Conservation (phyloP, 2,329 filamentous ascomycete genomes). For the Beauveria caledonica region DNA sequence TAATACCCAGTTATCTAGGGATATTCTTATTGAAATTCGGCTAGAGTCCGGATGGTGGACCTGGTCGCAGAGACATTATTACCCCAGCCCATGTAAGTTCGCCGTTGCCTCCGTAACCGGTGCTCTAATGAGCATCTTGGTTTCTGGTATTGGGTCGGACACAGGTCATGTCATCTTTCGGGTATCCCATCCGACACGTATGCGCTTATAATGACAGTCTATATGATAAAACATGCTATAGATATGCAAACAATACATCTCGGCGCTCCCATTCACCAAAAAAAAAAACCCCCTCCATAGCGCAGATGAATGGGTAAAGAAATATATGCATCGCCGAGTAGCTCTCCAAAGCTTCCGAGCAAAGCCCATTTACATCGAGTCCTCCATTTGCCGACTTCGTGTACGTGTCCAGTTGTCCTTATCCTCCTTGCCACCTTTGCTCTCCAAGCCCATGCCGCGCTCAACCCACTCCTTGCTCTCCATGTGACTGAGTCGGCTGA, state of each 20-base stretch:
- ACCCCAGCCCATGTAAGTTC: too few relatives aligned
- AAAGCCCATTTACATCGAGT: slow-evolving; percentile 43
- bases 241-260: background rate
- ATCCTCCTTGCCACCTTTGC: slow-evolving; percentile 55
- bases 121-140: too few relatives aligned
- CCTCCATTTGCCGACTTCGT: slow-evolving; percentile 59
- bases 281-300: background rate
- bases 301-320: background rate
- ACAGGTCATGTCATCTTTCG: background rate
- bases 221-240: background rate
- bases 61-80: too few relatives aligned
- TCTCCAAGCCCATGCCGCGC: slow-evolving; percentile 61
- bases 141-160: background rate
- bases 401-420: slow-evolving; percentile 58
- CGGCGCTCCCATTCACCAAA: background rate
- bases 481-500: slow-evolving; percentile 85
- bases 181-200: background rate
- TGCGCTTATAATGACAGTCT: background rate
- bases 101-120: too few relatives aligned
- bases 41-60: too few relatives aligned
- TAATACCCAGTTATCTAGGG: too few relatives aligned
- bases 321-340: background rate
- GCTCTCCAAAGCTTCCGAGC: too few relatives aligned
- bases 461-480: slow-evolving; percentile 93
- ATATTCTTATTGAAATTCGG: too few relatives aligned